phyloP scores from a whole-genome alignment of 257 asterid species.

The Anisodus acutangulus region DNA sequence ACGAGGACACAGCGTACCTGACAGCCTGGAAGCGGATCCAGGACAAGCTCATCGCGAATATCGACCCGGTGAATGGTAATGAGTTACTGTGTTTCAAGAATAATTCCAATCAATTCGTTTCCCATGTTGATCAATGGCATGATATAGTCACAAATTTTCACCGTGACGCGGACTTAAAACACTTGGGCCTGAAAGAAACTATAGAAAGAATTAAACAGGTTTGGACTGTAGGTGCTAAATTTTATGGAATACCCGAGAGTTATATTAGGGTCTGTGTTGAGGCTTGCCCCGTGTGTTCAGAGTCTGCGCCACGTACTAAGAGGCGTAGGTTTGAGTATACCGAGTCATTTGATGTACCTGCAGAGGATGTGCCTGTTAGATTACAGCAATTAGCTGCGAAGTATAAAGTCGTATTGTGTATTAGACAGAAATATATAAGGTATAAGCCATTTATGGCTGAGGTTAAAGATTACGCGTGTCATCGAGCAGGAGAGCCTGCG shows the following conservation, averaged over 20 bases:
- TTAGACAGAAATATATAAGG: constrained; percentile 89
- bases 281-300: constrained; percentile 85
- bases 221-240: constrained; percentile 99
- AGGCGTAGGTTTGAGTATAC: constrained; percentile 95
- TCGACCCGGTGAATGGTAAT: constrained; percentile 45
- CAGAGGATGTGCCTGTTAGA: constrained; percentile 80
- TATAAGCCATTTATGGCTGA: constrained; percentile 99
- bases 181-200: constrained; percentile 87
- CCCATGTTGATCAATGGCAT: constrained; percentile 95
- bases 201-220: constrained; percentile 81
- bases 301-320: constrained; percentile 84
- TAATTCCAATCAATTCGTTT: constrained; percentile 74
- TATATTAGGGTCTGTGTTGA: constrained; percentile 76
- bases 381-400: constrained; percentile 88
- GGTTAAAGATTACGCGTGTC: constrained; percentile 98
- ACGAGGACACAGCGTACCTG: constrained; percentile 89
- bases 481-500: constrained; percentile 94
- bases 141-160: constrained; percentile 89
- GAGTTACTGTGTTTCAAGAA: constrained; percentile 89
- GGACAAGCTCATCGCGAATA: constrained; percentile 78
- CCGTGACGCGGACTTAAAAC: constrained; percentile 71
- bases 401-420: constrained; percentile 91
- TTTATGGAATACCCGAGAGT: constrained; percentile 97
- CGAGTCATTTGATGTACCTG: constrained; percentile 85
- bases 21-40: constrained; percentile 99